Evolutionary conservation across 352 stramenopile species (phyloP), one percentile per base, ranked within the genome.

Genomic region (Pelagophyceae sp.): DNA sequence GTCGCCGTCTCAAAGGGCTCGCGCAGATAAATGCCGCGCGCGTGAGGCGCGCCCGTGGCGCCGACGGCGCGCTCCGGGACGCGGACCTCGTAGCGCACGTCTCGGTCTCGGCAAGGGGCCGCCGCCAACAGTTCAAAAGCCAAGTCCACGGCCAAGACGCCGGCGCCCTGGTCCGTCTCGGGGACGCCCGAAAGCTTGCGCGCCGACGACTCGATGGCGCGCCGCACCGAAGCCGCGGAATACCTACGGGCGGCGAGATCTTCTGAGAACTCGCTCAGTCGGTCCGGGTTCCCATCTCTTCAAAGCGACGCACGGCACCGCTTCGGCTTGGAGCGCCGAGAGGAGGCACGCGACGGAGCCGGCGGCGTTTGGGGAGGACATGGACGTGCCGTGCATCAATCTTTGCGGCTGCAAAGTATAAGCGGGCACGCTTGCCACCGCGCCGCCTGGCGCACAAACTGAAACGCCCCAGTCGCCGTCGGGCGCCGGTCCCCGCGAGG

Each of bases 321-420:
- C 71, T 50, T 86, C 80, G n/a, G 81, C 83, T 82, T 96, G 96
- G 78, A 95, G 85, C 19, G 85, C 94, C 72, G 88, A 95, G 60
- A 98, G 83, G 3, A 98, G 82, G 33, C 98, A 87, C 60, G 93
- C 93, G 23, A 98, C 86, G 83, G 93, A 95, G 54, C 95, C 95
- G 31, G 89, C 89, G 38, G 88, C 94, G 85, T 98, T 97, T 0
- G 95, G 95, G 38, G 89, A 96, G 31, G 88, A 90, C 95, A 98
- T 98, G 76, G 89, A 96, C 38, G 95, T 98, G 50, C 95, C 95
- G 82, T 98, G 97, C 91, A 98, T 98, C 50, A 97, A 88, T 82
- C 94, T 87, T 80, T 94, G 96, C 80, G 96, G 95, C 85, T 96
- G 95, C 25, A 98, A 85, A 60, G 90, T 96, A 90, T 92, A 97